Conservation (phyloP, 345 rosid species). For the Pistacia atlantica region DNA sequence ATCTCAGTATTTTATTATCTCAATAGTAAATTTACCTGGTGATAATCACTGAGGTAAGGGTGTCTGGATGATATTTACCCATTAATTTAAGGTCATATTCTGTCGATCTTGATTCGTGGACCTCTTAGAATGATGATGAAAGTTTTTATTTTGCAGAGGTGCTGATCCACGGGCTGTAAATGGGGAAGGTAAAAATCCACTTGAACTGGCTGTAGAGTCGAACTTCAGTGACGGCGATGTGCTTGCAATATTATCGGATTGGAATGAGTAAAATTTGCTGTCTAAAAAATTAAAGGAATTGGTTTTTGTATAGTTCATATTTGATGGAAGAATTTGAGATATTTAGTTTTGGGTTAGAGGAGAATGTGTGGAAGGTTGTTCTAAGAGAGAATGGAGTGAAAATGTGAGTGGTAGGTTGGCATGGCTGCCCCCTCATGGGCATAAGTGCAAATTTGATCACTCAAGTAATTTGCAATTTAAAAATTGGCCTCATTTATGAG, state of each 20-base stretch:
- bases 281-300: constrained; percentile 13
- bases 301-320: constrained; percentile 30
- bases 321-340: constrained; percentile 22
- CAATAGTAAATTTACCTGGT: no score
- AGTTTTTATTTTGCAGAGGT: constrained; percentile 61
- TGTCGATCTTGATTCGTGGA: no score
- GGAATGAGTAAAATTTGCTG: constrained; percentile 45
- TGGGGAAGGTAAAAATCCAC: constrained; percentile 64
- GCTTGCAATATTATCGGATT: constrained; percentile 64
- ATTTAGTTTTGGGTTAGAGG: constrained; percentile 28
- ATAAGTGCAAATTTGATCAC: constrained; percentile 29
- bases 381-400: constrained; percentile 14
- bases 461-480: constrained; percentile 17
- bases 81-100: background rate
- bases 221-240: constrained; percentile 63
- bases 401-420: constrained; percentile 36
- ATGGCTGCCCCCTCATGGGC: constrained; percentile 39
- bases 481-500: background rate
- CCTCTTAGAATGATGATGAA: background rate
- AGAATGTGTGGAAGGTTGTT: constrained; percentile 24
- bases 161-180: constrained; percentile 69
- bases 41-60: no score
- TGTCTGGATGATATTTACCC: no score
- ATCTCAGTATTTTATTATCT: background rate
- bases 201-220: constrained; percentile 54